Conservation (phyloP, 495 filamentous ascomycete species). For the Penicillium cosmopolitanum region DNA sequence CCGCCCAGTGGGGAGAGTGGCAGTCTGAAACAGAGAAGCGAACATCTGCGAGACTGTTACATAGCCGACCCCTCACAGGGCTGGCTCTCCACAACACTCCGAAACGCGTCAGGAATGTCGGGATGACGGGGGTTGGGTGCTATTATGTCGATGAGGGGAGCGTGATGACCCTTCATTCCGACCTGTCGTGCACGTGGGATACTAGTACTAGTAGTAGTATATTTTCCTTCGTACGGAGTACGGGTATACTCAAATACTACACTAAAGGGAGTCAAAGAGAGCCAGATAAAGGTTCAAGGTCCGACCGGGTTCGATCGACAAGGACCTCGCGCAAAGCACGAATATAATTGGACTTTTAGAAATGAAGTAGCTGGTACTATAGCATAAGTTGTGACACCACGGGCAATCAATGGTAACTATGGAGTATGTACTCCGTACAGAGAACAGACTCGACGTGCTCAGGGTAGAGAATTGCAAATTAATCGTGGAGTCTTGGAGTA, state of each 20-base stretch:
- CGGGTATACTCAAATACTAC: not conserved
- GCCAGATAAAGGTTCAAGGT: not conserved
- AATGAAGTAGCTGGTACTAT: too few relatives aligned
- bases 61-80: not conserved
- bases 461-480: too few relatives aligned
- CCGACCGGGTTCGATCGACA: not conserved
- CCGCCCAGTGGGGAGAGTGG: not conserved
- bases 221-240: not conserved
- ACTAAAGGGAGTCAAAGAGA: not conserved
- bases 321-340: not conserved
- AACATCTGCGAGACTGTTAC: not conserved
- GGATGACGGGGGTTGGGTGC: not conserved
- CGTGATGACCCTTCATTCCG: constrained; percentile 7
- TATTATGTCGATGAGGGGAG: not conserved
- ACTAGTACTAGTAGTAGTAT: not conserved
- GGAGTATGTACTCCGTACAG: too few relatives aligned
- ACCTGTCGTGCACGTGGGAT: constrained; percentile 4
- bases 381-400: too few relatives aligned
- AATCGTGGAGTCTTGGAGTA: too few relatives aligned
- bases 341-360: not conserved
- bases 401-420: too few relatives aligned
- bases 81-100: constrained; percentile 7
- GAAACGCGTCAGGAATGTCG: constrained; percentile 3
- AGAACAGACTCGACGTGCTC: too few relatives aligned
- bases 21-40: constrained; percentile 7